Conservation (phyloP, 2,329 filamentous ascomycete genomes). For the Fusarium sp. region DNA sequence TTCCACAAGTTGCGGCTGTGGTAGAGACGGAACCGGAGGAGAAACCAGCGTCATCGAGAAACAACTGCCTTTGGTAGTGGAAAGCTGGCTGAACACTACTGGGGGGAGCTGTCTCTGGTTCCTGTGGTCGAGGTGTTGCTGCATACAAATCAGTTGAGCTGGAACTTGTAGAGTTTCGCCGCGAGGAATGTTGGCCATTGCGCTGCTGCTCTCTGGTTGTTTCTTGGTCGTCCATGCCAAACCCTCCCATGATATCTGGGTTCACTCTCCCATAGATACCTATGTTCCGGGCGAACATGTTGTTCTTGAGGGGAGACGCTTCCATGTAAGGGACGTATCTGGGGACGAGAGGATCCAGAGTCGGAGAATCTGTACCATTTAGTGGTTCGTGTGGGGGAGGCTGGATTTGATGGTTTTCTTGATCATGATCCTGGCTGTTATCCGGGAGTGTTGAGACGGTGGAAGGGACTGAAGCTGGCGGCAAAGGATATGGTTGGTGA, state of each 20-base stretch:
- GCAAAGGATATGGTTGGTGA: constrained; percentile 4
- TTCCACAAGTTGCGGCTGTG: constrained; percentile 5
- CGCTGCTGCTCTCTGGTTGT: constrained; percentile 29
- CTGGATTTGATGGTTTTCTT: neutral
- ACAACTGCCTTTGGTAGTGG: constrained; percentile 31
- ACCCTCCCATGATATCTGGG: constrained; percentile 47
- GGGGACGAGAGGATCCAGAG: constrained; percentile 17
- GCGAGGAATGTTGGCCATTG: neutral
- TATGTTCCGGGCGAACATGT: constrained; percentile 43
- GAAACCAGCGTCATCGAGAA: constrained; percentile 41
- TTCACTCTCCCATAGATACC: constrained; percentile 48
- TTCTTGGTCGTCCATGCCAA: constrained; percentile 48
- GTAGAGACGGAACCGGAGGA: constrained; percentile 1
- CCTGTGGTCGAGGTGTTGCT: constrained; percentile 16
- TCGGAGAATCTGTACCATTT: constrained; percentile 1
- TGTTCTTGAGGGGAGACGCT: constrained; percentile 40
- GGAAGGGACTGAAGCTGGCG: constrained; percentile 8
- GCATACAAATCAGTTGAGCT: neutral
- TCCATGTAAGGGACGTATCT: constrained; percentile 44
- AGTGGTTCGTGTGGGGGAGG: neutral
- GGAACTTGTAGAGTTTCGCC: constrained; percentile 36
- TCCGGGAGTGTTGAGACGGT: constrained; percentile 7
- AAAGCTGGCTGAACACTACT: constrained; percentile 25
- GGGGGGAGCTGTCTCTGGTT: constrained; percentile 23
- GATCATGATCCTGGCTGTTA: constrained; percentile 4